Evolutionary conservation across 2,329 filamentous ascomycete genomes (phyloP).

Genomic region (Ophiostoma sp.): DNA sequence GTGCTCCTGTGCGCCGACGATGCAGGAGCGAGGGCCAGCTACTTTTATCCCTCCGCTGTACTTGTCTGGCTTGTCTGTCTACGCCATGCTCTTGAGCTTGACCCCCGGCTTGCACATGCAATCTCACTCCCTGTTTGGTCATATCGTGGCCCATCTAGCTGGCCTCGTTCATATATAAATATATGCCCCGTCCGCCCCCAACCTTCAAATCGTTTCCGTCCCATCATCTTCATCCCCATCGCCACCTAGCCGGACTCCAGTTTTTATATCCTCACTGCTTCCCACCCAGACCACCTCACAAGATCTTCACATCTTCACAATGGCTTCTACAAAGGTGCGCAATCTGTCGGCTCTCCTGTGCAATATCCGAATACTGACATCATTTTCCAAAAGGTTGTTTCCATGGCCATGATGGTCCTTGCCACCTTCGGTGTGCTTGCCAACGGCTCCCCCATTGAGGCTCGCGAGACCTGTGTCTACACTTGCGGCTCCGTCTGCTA

Average conservation of each 20-base stretch:
- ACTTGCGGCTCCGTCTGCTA: constrained; percentile 39
- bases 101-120: neutral
- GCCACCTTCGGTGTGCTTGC: constrained; percentile 29
- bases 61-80: neutral
- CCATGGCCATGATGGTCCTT: neutral
- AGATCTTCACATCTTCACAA: neutral
- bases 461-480: constrained; percentile 33
- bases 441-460: constrained; percentile 26
- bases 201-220: neutral
- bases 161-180: neutral
- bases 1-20: neutral
- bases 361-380: neutral
- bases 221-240: neutral
- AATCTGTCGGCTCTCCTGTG: neutral
- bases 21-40: neutral
- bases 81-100: neutral
- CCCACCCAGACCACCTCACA: neutral
- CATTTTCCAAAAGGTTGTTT: neutral
- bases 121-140: neutral
- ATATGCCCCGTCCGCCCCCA: neutral
- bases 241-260: neutral
- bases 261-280: neutral
- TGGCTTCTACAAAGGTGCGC: constrained; percentile 11
- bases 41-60: constrained; percentile 6
- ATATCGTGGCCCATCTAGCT: neutral